Percentiles rank a stretch among this genome's conserved stretches.
Conservation (phyloP, 2,329 filamentous ascomycete genomes). For the Neonectria neomacrospora region DNA sequence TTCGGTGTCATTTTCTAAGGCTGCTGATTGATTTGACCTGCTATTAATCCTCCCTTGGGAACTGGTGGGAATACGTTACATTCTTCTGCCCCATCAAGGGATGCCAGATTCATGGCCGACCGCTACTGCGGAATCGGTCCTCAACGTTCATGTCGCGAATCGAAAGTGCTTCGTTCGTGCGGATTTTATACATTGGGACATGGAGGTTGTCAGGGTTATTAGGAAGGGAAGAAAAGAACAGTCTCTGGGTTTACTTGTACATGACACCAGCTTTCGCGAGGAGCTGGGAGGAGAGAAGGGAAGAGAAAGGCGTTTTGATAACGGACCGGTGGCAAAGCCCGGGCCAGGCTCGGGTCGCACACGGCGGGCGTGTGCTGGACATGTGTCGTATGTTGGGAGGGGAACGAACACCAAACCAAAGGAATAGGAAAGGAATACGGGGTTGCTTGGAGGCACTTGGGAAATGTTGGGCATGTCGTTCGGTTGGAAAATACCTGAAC, state of each 20-base stretch:
- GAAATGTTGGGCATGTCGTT: constrained; percentile 37
- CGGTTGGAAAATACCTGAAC: constrained; percentile 45
- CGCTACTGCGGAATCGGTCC: constrained; percentile 23
- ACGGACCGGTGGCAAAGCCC: not conserved
- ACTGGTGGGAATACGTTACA: constrained; percentile 33
- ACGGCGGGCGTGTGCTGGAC: constrained; percentile 8
- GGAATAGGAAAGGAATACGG: constrained; percentile 23
- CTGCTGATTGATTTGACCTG: constrained; percentile 10
- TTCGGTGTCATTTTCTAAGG: constrained; percentile 32
- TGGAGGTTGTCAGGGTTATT: constrained; percentile 29
- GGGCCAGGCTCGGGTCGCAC: constrained; percentile 4
- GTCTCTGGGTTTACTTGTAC: constrained; percentile 35
- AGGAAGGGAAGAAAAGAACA: constrained; percentile 38
- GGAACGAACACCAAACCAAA: constrained; percentile 8
- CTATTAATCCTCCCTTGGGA: constrained; percentile 26
- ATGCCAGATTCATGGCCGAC: constrained; percentile 18
- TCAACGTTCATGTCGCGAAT: constrained; percentile 45
- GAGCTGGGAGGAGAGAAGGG: constrained; percentile 24
- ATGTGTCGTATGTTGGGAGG: constrained; percentile 3
- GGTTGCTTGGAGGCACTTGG: constrained; percentile 35
- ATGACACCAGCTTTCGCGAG: constrained; percentile 30
- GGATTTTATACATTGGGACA: constrained; percentile 39
- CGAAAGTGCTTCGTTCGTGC: constrained; percentile 46
- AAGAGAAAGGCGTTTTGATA: constrained; percentile 34
- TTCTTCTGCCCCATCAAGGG: constrained; percentile 11